Base-by-base conservation (phyloP, 495 filamentous ascomycete species). In the Daldinia loculata region DNA sequence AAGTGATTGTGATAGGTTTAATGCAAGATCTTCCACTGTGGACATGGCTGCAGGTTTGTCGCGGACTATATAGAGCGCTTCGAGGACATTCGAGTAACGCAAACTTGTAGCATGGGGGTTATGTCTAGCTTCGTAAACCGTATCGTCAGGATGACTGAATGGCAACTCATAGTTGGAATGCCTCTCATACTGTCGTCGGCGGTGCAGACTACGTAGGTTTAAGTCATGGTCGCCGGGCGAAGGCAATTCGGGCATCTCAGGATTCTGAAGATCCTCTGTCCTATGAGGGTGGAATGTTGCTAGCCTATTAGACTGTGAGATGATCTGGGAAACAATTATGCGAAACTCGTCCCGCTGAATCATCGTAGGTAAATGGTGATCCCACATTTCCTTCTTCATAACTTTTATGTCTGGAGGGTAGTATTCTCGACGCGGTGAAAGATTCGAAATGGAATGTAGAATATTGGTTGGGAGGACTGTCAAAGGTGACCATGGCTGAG, bases 341-440 rank as follows among this genome's bases (percentile, higher is more conserved):
- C 73, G 52, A 45, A 80, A 87, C 11, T 71, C 73, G 7, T 89
- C 87, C 60, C 86, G 79, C 66, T 91, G 89, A 11, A 85, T 82
- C 2, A 72, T 78, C 0, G 75, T 66, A 0, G 86, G 83, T n/a
- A 89, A 56, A 0, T 77, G 4, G 1, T 62, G 38, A 27, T 77
- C 29, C 87, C 87, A 90, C 2, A 14, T 36, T 5, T 86, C 83
- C 27, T 43, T 78, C 67, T 89, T 85, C 81, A 89, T 85, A 0
- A 79, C 76, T 53, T 78, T 76, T 26, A 81, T 55, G 51, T 86
- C 75, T 2, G 56, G 45, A 0, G 90, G 90, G 71, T 92, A 91
- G 67, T 83, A 91, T 2, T 74, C 67, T 38, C 88, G 72, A 0
- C 41, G 12, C 7, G 89, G 89, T 0, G 85, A 87, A 0, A 91